Conservation (phyloP, 306 rosid species). For the Lathyrus oleraceus region DNA sequence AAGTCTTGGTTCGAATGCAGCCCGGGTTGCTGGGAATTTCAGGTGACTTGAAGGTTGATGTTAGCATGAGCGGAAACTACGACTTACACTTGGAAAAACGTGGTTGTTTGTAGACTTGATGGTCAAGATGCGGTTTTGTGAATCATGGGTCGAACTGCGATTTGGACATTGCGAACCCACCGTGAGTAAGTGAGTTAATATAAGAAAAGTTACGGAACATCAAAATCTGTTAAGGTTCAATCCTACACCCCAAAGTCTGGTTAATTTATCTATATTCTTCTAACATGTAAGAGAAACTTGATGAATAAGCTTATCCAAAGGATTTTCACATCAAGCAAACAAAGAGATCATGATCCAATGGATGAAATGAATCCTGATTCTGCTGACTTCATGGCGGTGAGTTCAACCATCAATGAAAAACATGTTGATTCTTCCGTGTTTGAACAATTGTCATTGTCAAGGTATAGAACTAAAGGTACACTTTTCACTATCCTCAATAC, state of each 20-base stretch:
- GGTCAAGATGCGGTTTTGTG: no score
- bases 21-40: no score
- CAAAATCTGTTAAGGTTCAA: neutral
- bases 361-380: neutral
- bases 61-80: no score
- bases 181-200: no score
- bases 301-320: neutral
- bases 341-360: neutral
- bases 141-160: no score
- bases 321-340: neutral
- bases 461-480: neutral
- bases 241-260: neutral
- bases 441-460: neutral
- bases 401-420: conserved; percentile 4
- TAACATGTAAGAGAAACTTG: neutral
- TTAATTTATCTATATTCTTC: neutral
- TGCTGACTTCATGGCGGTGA: neutral
- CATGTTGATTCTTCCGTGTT: neutral
- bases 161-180: no score
- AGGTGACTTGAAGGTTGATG: no score
- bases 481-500: neutral
- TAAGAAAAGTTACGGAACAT: neutral
- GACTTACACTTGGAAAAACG: no score
- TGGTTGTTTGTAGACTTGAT: no score
- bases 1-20: no score